These are phyloP conservation scores for Tardiomyces depauwii DNA, from an alignment of 1,139 yeast species.

Conservation along the genomic window DNA sequence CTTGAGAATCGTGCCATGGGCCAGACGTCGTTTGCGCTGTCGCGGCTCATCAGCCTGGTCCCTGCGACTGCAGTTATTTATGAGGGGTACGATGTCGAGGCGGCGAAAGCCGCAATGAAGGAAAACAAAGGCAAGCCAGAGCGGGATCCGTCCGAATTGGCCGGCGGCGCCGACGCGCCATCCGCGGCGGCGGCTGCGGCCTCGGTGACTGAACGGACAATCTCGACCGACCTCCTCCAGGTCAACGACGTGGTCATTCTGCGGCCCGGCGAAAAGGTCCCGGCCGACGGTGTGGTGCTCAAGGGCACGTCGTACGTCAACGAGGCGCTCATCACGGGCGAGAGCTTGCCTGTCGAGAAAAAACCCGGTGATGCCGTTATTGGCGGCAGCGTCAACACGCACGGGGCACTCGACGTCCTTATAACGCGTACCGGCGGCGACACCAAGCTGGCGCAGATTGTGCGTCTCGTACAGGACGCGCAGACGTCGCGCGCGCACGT, in stretches of 20 bases:
- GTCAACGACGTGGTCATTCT: conserved; percentile 65
- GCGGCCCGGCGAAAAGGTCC: conserved; percentile 77
- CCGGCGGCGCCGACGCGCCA: no score
- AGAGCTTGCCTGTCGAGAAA: conserved; percentile 65
- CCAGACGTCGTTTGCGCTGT: conserved; percentile 80
- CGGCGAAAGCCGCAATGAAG: conserved; percentile 7
- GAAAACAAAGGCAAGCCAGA: neutral
- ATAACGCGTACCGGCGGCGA: conserved; percentile 68
- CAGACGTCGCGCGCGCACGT: conserved; percentile 85
- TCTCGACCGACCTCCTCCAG: conserved; percentile 70
- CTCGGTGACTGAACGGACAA: conserved; percentile 19
- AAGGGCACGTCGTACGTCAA: conserved; percentile 75
- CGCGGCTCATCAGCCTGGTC: conserved; percentile 65
- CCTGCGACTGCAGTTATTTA: conserved; percentile 69
- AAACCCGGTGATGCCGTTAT: conserved; percentile 49
- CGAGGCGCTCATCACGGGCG: conserved; percentile 88
- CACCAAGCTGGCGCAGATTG: conserved; percentile 81
- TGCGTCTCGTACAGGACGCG: conserved; percentile 76
- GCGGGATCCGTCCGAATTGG: conserved; percentile 12
- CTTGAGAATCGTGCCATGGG: conserved; percentile 90
- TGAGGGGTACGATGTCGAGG: conserved; percentile 10
- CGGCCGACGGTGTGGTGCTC: conserved; percentile 80
- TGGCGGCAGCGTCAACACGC: conserved; percentile 87
- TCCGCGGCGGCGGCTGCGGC: neutral
- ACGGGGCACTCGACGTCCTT: conserved; percentile 56